A percentile compares a stretch with the other conserved stretches of the same genome.
phyloP scores from a whole-genome alignment of 148 eudicot genomes.

The Silene latifolia region DNA sequence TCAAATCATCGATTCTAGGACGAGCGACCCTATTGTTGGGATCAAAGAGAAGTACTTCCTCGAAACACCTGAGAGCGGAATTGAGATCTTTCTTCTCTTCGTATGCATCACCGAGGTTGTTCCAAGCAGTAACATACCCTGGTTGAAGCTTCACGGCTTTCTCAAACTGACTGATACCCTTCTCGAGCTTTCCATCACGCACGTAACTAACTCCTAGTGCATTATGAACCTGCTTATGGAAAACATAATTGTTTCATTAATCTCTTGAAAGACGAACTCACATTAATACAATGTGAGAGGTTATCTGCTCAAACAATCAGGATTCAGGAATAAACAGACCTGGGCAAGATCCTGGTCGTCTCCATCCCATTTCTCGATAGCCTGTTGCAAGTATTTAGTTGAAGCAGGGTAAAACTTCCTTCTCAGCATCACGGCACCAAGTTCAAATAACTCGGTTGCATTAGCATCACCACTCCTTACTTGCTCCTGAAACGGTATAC shows the following conservation, averaged over 20 bases:
- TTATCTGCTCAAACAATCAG: too few species aligned
- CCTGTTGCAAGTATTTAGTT: constrained; percentile 75
- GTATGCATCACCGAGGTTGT: constrained; percentile 91
- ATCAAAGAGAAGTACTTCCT: constrained; percentile 87
- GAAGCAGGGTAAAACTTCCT: constrained; percentile 87
- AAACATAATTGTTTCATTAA: background rate
- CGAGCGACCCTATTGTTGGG: constrained; percentile 88
- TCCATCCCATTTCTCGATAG: constrained; percentile 93
- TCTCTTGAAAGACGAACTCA: too few species aligned
- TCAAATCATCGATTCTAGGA: constrained; percentile 68
- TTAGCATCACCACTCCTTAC: constrained; percentile 95
- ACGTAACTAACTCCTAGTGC: constrained; percentile 85
- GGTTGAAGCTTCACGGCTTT: constrained; percentile 87
- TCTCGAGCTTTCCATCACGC: constrained; percentile 75
- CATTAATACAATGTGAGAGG: too few species aligned
- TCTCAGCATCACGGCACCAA: constrained; percentile 95
- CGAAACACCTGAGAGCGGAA: constrained; percentile 81
- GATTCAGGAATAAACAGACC: too few species aligned
- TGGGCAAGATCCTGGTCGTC: constrained; percentile 98
- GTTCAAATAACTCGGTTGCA: constrained; percentile 87
- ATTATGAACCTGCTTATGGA: constrained; percentile 62
- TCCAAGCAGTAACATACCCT: constrained; percentile 93
- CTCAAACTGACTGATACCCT: constrained; percentile 77
- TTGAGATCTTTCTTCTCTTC: constrained; percentile 78
- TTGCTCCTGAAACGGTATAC: constrained; percentile 61